A percentile compares a stretch with the other conserved stretches of the same genome.
phyloP scores from a whole-genome alignment of 2,329 filamentous ascomycete species.

The Pseudocercospora musae region DNA sequence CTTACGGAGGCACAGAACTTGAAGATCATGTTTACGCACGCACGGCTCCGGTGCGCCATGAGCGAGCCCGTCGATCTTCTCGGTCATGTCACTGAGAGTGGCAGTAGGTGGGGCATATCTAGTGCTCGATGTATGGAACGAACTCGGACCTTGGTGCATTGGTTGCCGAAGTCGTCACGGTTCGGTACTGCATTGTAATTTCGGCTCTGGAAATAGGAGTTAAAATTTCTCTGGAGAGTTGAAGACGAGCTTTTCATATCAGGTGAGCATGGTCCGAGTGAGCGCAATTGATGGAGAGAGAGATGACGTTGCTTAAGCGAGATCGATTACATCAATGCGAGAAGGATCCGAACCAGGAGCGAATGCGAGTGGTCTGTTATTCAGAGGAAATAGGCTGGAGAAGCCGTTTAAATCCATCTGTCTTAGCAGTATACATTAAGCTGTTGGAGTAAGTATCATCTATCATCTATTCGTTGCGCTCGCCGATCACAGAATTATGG shows the following conservation, averaged over 20 bases:
- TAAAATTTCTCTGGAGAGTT: neutral
- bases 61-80: neutral
- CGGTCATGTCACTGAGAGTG: neutral
- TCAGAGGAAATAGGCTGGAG: no score
- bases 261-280: neutral
- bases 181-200: no score
- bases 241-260: neutral
- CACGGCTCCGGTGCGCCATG: neutral
- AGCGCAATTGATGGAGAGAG: neutral
- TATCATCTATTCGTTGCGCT: neutral
- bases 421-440: constrained; percentile 2
- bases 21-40: neutral
- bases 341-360: neutral
- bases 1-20: neutral
- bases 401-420: no score
- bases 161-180: neutral
- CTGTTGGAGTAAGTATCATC: neutral
- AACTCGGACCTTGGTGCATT: neutral
- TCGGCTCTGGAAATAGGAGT: no score
- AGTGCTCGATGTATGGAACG: neutral
- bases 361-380: neutral
- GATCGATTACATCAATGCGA: neutral
- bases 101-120: neutral
- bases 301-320: neutral
- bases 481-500: neutral